Conservation (phyloP, 2,329 filamentous ascomycete species). For the Diaporthe nobilis region DNA sequence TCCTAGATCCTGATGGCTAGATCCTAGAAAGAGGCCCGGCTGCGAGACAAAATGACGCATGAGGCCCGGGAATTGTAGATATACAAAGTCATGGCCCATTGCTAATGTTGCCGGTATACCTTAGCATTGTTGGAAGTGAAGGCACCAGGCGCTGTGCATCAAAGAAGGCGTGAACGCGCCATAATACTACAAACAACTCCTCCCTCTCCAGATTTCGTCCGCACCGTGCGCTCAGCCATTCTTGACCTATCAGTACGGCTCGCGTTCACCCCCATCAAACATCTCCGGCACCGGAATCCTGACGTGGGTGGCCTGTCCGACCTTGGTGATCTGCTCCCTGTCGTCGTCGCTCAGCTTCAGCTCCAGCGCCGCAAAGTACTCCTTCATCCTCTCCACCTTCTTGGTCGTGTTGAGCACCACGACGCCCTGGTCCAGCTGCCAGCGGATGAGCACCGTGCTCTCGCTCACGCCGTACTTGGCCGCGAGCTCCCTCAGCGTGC, state of each 20-base stretch:
- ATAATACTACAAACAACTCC: neutral
- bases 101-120: neutral
- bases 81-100: neutral
- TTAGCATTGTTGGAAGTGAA: neutral
- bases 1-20: neutral
- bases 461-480: slow-evolving; percentile 43
- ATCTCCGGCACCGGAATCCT: slow-evolving; percentile 22
- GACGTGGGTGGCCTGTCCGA: slow-evolving; percentile 16
- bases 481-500: slow-evolving; percentile 41
- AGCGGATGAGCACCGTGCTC: slow-evolving; percentile 45
- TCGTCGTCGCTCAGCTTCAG: slow-evolving; percentile 51
- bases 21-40: neutral
- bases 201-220: neutral
- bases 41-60: neutral
- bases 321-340: slow-evolving; percentile 47
- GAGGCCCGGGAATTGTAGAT: neutral
- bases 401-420: slow-evolving; percentile 45
- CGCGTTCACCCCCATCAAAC: slow-evolving; percentile 24
- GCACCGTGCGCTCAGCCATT: neutral
- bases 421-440: slow-evolving; percentile 43
- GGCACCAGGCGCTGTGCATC: neutral
- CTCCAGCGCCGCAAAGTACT: slow-evolving; percentile 48
- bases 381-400: slow-evolving; percentile 52
- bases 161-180: neutral
- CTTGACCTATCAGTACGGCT: slow-evolving; percentile 1